phyloP scores from a whole-genome alignment of 306 rosid genomes.

The peach (Prunus persica) region Prunus_persica_NCBIv2 NC_034010.1:25486501-25487000 shows the following conservation, averaged over 20 bases:
- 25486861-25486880: neutral
- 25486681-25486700: slow-evolving; percentile 8
- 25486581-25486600: neutral
- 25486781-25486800: slow-evolving; percentile 63
- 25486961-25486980: slow-evolving; percentile 80
- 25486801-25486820: slow-evolving; percentile 7
- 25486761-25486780: slow-evolving; percentile 75
- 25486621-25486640: neutral
- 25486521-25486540: neutral
- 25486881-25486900: slow-evolving; percentile 6
- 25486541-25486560: neutral
- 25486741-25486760: slow-evolving; percentile 84
- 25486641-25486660: neutral
- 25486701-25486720: slow-evolving; percentile 63
- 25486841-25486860: neutral
- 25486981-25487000: slow-evolving; percentile 93
- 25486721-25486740: slow-evolving; percentile 86
- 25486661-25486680: neutral
- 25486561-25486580: neutral
- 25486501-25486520: neutral
- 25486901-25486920: slow-evolving; percentile 34
- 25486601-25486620: neutral
- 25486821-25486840: slow-evolving; percentile 11
- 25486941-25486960: slow-evolving; percentile 79
- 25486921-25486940: slow-evolving; percentile 87